A percentile compares a stretch with the other conserved stretches of the same genome.
phyloP scores from a whole-genome alignment of 2,329 filamentous ascomycete species.

The Geosmithia morbida region DNA sequence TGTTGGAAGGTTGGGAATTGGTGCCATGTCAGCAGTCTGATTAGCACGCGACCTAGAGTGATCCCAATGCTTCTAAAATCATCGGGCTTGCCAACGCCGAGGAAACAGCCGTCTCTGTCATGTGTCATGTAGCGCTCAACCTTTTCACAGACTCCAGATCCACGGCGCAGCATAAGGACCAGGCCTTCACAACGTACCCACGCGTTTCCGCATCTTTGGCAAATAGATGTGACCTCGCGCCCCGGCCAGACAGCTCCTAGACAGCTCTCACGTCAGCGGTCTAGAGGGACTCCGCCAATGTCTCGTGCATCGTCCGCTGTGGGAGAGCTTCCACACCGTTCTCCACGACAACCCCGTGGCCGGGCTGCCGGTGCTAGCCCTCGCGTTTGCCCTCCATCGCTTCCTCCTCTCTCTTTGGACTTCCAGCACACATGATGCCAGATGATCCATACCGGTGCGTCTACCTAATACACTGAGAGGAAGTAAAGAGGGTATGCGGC shows the following conservation, averaged over 20 bases:
- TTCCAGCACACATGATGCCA: conserved; percentile 27
- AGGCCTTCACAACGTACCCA: conserved; percentile 27
- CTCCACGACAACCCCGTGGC: background rate
- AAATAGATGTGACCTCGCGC: conserved; percentile 14
- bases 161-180: conserved; percentile 10
- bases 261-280: conserved; percentile 19
- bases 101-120: too few relatives aligned
- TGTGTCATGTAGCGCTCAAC: conserved; percentile 18
- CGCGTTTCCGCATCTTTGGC: conserved; percentile 13
- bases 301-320: conserved; percentile 23
- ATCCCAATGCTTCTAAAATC: too few relatives aligned
- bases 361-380: background rate
- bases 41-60: conserved; percentile 3
- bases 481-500: too few relatives aligned
- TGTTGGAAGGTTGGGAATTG: conserved; percentile 10
- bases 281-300: conserved; percentile 19
- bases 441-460: conserved; percentile 28
- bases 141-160: conserved; percentile 11
- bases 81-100: too few relatives aligned
- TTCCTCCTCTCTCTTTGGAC: conserved; percentile 17
- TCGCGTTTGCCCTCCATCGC: conserved; percentile 15
- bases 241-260: conserved; percentile 16
- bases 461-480: too few relatives aligned
- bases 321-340: background rate
- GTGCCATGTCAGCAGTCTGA: conserved; percentile 6